Evolutionary conservation across 352 stramenopile genomes (phyloP).

Genomic region (Phytopythium oedochilum): DNA sequence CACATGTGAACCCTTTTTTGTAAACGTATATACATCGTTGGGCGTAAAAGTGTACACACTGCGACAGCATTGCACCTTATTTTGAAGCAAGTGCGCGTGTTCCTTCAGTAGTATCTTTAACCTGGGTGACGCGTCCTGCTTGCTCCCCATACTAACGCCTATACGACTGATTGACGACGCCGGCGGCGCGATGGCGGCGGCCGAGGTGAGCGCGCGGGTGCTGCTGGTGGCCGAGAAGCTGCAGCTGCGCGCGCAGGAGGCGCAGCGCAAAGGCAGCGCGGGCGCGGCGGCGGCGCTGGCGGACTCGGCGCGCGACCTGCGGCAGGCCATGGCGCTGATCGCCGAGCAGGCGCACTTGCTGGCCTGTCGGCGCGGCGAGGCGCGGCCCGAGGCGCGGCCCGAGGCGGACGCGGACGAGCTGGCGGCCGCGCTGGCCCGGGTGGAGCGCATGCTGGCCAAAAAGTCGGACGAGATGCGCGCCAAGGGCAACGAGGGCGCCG

Average conservation of each 20-base stretch:
- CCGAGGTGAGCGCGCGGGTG: constrained; percentile 57
- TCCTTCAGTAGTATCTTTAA: too few species aligned
- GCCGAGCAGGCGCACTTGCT: constrained; percentile 53
- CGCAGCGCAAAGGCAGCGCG: constrained; percentile 53
- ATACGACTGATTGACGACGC: neutral
- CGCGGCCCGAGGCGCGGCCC: constrained; percentile 8
- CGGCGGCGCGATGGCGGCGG: constrained; percentile 28
- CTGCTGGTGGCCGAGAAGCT: constrained; percentile 75
- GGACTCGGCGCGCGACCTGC: constrained; percentile 50
- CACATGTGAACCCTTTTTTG: too few species aligned
- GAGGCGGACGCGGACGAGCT: constrained; percentile 32
- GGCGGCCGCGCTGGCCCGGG: constrained; percentile 22
- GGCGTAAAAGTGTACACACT: too few species aligned
- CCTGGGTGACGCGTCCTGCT: neutral
- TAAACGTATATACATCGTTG: too few species aligned
- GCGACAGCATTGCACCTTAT: too few species aligned
- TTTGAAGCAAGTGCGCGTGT: too few species aligned
- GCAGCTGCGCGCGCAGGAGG: constrained; percentile 58
- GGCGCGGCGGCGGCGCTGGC: constrained; percentile 35
- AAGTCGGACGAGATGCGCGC: constrained; percentile 75
- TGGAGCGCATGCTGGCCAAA: constrained; percentile 57
- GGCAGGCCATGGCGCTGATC: constrained; percentile 43
- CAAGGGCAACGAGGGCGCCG: constrained; percentile 60
- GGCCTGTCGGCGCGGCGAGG: constrained; percentile 16
- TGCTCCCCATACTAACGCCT: too few species aligned